phyloP scores from a whole-genome alignment of 192 early-diverging fungal species.

The Blastocladiella britannica region DNA sequence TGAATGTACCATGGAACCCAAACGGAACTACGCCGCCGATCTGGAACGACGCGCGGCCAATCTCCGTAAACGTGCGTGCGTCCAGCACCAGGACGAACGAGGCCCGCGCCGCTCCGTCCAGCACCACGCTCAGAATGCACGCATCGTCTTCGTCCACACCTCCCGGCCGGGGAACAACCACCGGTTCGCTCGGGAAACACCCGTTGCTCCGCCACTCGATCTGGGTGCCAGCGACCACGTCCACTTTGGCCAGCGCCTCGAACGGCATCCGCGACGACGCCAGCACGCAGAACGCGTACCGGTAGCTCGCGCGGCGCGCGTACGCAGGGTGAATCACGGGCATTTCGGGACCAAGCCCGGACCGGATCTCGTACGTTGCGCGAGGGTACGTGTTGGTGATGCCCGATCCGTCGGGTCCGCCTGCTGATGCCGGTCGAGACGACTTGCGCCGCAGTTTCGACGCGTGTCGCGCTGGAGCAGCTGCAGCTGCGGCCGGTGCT shows the following conservation, averaged over 20 bases:
- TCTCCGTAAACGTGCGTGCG: slow-evolving; percentile 22
- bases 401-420: not conserved
- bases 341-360: slow-evolving; percentile 7
- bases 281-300: slow-evolving; percentile 14
- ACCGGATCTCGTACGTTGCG: not conserved
- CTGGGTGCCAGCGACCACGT: slow-evolving; percentile 1
- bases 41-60: slow-evolving; percentile 19
- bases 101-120: slow-evolving; percentile 12
- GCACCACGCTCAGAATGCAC: slow-evolving; percentile 24
- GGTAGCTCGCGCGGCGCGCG: slow-evolving; percentile 8
- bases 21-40: slow-evolving; percentile 14
- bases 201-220: slow-evolving; percentile 16
- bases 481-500: too few species aligned
- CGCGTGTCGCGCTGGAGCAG: too few species aligned
- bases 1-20: slow-evolving; percentile 28
- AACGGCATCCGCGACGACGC: slow-evolving; percentile 7
- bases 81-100: slow-evolving; percentile 24
- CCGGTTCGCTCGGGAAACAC: slow-evolving; percentile 24
- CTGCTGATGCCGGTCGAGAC: not conserved
- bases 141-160: slow-evolving; percentile 29
- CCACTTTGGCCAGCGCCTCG: slow-evolving; percentile 8
- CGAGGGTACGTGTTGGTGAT: not conserved
- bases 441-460: not conserved
- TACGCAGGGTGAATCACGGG: slow-evolving; percentile 12
- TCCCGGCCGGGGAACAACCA: slow-evolving; percentile 29